Conservation (phyloP, 306 rosid species). For the Echinosophora koreensis region DNA sequence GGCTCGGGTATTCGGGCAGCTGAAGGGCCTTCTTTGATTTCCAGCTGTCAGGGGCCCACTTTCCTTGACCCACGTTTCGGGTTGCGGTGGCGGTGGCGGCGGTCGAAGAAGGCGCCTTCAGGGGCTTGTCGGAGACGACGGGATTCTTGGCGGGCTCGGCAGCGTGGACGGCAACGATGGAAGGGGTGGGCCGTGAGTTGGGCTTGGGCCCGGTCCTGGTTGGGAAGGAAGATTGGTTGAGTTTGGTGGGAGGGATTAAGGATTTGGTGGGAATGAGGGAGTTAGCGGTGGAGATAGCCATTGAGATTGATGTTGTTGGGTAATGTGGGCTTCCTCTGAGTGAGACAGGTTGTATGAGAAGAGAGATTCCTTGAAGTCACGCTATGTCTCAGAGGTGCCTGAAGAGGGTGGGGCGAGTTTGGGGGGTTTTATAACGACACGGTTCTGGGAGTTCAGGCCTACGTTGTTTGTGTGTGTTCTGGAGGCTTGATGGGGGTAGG, state of each 20-base stretch:
- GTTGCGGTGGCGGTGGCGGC: constrained; percentile 43
- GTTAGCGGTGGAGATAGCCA: constrained; percentile 62
- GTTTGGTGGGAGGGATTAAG: constrained; percentile 54
- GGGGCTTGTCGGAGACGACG: constrained; percentile 62
- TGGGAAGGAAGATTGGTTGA: constrained; percentile 53
- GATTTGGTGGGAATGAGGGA: constrained; percentile 65
- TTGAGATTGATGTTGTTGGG: constrained; percentile 8
- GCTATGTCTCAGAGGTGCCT: constrained; percentile 19
- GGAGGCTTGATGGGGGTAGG: neutral
- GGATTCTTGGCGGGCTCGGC: constrained; percentile 90
- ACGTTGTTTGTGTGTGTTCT: constrained; percentile 9
- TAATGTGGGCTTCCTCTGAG: neutral
- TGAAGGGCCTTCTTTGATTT: constrained; percentile 86
- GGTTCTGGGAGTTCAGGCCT: neutral
- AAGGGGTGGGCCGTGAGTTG: constrained; percentile 15
- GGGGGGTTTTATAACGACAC: constrained; percentile 45
- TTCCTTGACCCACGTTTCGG: constrained; percentile 52
- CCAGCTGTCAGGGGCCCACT: constrained; percentile 85
- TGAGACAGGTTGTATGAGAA: constrained; percentile 3
- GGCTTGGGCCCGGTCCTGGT: constrained; percentile 37
- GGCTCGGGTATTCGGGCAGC: constrained; percentile 84
- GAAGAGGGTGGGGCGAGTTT: constrained; percentile 31
- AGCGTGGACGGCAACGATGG: constrained; percentile 76
- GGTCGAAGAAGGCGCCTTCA: constrained; percentile 48
- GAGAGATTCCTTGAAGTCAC: neutral